A percentile compares a stretch with the other conserved stretches of the same genome.
Conservation (phyloP, 495 filamentous ascomycete genomes). For the Talaromyces thailandensis region DNA sequence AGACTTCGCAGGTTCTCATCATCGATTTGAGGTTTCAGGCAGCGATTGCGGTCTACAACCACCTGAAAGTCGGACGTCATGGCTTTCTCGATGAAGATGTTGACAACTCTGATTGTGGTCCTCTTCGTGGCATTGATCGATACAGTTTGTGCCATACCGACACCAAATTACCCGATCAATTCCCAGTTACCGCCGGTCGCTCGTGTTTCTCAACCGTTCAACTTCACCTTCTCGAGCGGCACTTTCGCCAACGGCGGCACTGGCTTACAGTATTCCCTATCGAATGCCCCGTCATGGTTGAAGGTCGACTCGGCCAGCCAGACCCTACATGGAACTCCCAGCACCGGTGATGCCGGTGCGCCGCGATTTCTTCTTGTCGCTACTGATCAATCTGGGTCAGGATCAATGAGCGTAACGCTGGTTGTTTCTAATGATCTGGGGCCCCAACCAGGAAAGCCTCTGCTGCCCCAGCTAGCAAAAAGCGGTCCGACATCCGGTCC, state of each 20-base stretch:
- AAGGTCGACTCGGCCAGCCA: conserved; percentile 52
- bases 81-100: background rate
- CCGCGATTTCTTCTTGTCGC: conserved; percentile 50
- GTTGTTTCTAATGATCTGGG: conserved; percentile 49
- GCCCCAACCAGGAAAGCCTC: conserved; percentile 35
- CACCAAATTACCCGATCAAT: conserved; percentile 61
- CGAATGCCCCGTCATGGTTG: conserved; percentile 59
- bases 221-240: conserved; percentile 57
- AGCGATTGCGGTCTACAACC: background rate
- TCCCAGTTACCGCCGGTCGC: conserved; percentile 71
- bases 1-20: background rate
- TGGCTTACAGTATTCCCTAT: conserved; percentile 52
- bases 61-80: background rate
- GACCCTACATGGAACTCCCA: conserved; percentile 57
- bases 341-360: conserved; percentile 43
- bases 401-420: conserved; percentile 48
- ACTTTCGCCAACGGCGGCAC: conserved; percentile 52
- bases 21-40: background rate
- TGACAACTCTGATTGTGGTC: conserved; percentile 10
- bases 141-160: conserved; percentile 32
- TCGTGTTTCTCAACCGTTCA: conserved; percentile 51
- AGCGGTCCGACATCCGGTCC: conserved; percentile 39
- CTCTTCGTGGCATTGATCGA: conserved; percentile 17
- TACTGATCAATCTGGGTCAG: conserved; percentile 49
- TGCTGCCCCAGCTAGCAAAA: conserved; percentile 37